These are phyloP conservation scores for Fusarium poae DNA, from an alignment of 2,329 filamentous ascomycete genomes.

Conservation along the genomic window DNA sequence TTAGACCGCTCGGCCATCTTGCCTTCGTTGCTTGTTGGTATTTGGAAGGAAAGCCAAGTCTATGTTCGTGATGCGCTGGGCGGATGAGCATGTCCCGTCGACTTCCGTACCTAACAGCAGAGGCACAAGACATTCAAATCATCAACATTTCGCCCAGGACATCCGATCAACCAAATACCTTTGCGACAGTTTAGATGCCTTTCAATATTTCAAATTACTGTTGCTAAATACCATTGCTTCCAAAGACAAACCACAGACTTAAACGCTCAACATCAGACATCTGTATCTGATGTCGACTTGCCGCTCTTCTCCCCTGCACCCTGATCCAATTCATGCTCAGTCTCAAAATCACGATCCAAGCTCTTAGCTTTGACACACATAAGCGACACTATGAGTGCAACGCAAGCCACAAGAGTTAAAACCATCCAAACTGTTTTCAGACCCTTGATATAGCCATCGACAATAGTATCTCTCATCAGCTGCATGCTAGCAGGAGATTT, in stretches of 20 bases:
- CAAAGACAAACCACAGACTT: not conserved
- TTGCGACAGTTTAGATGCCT: not conserved
- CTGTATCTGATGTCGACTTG: slow-evolving; percentile 4
- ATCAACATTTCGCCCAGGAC: not conserved
- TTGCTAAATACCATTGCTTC: not conserved
- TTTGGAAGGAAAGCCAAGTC: fast-evolving
- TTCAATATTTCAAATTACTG: too few species aligned
- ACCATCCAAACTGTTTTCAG: slow-evolving; percentile 53
- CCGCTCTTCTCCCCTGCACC: slow-evolving; percentile 1
- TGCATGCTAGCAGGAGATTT: slow-evolving; percentile 57
- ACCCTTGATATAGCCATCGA: slow-evolving; percentile 52
- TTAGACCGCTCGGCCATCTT: slow-evolving; percentile 43
- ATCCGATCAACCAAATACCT: not conserved
- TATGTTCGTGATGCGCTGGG: fast-evolving
- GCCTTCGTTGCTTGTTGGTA: slow-evolving; percentile 14
- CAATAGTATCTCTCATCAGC: slow-evolving; percentile 45
- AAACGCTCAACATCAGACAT: slow-evolving; percentile 18
- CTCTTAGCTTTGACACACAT: slow-evolving; percentile 38
- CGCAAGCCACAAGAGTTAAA: slow-evolving; percentile 49
- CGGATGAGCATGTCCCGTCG: not conserved
- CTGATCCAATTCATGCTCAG: slow-evolving; percentile 35
- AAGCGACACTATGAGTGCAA: slow-evolving; percentile 39
- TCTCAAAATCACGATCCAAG: slow-evolving; percentile 43
- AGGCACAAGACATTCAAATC: not conserved
- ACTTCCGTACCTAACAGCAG: not conserved